Conservation (phyloP, 148 eudicot species). For the Rhododendron ferrugineum region DNA sequence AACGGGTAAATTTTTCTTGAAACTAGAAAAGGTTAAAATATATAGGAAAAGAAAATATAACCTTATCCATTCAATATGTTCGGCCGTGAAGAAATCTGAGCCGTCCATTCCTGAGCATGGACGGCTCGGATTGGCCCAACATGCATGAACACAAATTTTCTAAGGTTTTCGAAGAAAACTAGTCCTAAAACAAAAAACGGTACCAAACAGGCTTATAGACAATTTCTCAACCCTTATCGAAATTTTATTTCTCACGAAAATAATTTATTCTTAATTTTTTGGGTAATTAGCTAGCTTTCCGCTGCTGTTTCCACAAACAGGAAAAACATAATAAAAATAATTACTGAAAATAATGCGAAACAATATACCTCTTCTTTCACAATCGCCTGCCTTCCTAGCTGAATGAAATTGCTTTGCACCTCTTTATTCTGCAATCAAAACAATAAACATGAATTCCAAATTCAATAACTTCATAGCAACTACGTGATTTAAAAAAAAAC, state of each 20-base stretch:
- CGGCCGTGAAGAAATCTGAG: no score
- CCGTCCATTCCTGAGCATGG: no score
- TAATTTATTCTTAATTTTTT: no score
- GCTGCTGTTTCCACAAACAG: not conserved
- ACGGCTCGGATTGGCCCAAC: no score
- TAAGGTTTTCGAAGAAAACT: no score
- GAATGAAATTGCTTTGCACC: slow-evolving; percentile 23
- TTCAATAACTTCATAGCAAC: not conserved
- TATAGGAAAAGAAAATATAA: no score
- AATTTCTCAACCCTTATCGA: no score
- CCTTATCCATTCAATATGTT: no score
- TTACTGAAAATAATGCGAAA: not conserved
- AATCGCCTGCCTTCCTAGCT: slow-evolving; percentile 30
- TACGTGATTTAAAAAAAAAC: not conserved
- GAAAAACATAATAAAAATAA: not conserved
- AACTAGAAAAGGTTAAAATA: not conserved
- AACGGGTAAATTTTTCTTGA: not conserved
- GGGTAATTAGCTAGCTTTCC: no score
- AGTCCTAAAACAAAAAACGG: not conserved
- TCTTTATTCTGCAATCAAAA: slow-evolving; percentile 31
- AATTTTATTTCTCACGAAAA: not conserved
- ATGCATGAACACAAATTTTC: no score
- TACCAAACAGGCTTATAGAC: no score
- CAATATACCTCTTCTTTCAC: slow-evolving; percentile 31
- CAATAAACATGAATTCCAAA: not conserved